Evolutionary conservation across 2,329 filamentous ascomycete genomes (phyloP).

Genomic region (Penicillium concentricum): DNA sequence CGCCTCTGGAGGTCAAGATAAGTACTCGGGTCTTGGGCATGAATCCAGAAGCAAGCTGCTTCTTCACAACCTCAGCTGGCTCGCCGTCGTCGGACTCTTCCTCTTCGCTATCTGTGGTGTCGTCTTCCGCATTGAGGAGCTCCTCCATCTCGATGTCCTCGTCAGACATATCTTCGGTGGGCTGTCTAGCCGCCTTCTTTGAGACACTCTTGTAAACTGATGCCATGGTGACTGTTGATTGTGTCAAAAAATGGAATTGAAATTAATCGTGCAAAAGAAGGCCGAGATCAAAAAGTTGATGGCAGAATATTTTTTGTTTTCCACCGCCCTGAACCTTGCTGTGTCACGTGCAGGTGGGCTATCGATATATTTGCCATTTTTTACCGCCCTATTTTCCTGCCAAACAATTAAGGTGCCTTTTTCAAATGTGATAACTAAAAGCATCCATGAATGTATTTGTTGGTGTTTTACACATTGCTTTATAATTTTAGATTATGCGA

Average conservation of each 20-base stretch:
- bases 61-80: constrained; percentile 29
- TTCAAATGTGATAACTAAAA: neutral
- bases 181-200: constrained; percentile 51
- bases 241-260: constrained; percentile 13
- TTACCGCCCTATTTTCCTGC: neutral
- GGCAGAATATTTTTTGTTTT: constrained; percentile 40
- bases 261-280: constrained; percentile 15
- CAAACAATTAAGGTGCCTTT: neutral
- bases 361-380: neutral
- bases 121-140: constrained; percentile 36
- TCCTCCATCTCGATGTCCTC: constrained; percentile 42
- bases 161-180: constrained; percentile 52
- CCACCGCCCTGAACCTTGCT: constrained; percentile 25
- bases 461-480: neutral
- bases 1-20: constrained; percentile 87
- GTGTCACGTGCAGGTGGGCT: constrained; percentile 23
- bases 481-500: neutral
- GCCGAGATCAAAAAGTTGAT: constrained; percentile 31
- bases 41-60: constrained; percentile 34
- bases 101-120: constrained; percentile 41
- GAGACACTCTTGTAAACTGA: constrained; percentile 73
- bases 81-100: constrained; percentile 31
- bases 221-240: constrained; percentile 54
- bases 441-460: neutral
- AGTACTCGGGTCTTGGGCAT: constrained; percentile 64